Conservation (phyloP, 495 filamentous ascomycete species). For the Penicillium fimorum region DNA sequence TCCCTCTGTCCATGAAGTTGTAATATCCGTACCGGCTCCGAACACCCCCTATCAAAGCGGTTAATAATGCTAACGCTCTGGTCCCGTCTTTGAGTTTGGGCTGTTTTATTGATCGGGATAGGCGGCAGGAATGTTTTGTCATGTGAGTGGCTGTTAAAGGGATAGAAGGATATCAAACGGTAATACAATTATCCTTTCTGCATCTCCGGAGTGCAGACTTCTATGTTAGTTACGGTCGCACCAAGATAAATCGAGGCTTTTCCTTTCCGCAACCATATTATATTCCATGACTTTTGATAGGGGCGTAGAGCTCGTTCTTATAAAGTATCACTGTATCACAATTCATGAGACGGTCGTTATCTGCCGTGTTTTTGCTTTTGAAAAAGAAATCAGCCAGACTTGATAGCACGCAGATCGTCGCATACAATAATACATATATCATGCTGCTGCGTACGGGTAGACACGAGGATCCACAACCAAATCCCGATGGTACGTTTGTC, state of each 20-base stretch:
- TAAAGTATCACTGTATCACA: background rate
- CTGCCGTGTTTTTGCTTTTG: background rate
- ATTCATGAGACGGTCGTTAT: background rate
- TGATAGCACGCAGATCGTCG: background rate
- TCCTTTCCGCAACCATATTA: background rate
- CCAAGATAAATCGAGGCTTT: background rate
- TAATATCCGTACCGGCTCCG: conserved; percentile 6
- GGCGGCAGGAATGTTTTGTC: background rate
- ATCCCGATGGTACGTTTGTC: background rate
- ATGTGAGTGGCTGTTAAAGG: conserved; percentile 3
- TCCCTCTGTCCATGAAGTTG: background rate
- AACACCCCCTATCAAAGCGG: background rate
- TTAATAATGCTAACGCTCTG: background rate
- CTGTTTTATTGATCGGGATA: background rate
- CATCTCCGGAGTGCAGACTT: background rate
- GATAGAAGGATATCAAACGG: background rate
- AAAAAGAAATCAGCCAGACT: background rate
- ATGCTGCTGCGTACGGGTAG: background rate
- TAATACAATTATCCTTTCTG: background rate
- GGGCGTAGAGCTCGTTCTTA: no score
- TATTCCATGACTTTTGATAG: no score
- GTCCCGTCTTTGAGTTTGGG: background rate
- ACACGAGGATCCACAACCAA: background rate
- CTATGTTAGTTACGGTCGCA: background rate
- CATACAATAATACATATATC: background rate